phyloP scores from a whole-genome alignment of 345 rosid genomes.

The Salix caprea region DNA sequence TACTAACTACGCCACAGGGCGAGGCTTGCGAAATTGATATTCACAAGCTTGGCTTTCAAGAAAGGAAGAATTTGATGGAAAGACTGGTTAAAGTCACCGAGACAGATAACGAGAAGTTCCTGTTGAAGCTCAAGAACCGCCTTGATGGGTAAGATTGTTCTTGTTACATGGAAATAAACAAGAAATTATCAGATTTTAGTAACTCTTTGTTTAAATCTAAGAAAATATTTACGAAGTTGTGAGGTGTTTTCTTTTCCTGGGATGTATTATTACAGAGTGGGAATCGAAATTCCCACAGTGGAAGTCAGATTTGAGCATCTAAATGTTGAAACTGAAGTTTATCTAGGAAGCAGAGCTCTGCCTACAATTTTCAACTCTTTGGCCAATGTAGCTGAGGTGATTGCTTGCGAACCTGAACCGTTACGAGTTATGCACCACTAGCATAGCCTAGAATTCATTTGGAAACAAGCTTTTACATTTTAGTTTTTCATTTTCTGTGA shows the following conservation, averaged over 20 bases:
- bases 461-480: too few species aligned
- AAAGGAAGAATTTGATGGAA: slow-evolving; percentile 35
- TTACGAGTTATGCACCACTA: too few species aligned
- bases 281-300: slow-evolving; percentile 36
- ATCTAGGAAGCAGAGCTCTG: slow-evolving; percentile 62
- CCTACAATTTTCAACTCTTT: slow-evolving; percentile 51
- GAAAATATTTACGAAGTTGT: too few species aligned
- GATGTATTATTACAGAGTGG: slow-evolving; percentile 33
- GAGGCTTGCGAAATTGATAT: slow-evolving; percentile 14
- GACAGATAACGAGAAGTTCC: slow-evolving; percentile 42
- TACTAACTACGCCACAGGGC: slow-evolving; percentile 1
- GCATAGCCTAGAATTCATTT: too few species aligned
- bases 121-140: slow-evolving; percentile 33
- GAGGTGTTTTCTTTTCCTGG: too few species aligned
- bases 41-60: slow-evolving; percentile 27
- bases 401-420: too few species aligned
- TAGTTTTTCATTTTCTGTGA: background rate
- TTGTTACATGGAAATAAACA: too few species aligned
- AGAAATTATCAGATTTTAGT: too few species aligned
- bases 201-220: too few species aligned
- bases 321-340: slow-evolving; percentile 50
- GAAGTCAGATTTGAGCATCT: slow-evolving; percentile 52
- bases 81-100: slow-evolving; percentile 32
- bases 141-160: slow-evolving; percentile 22
- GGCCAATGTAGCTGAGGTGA: slow-evolving; percentile 49